Conservation (phyloP, 2,329 filamentous ascomycete species). For the Paracoccidioides lutzii region DNA sequence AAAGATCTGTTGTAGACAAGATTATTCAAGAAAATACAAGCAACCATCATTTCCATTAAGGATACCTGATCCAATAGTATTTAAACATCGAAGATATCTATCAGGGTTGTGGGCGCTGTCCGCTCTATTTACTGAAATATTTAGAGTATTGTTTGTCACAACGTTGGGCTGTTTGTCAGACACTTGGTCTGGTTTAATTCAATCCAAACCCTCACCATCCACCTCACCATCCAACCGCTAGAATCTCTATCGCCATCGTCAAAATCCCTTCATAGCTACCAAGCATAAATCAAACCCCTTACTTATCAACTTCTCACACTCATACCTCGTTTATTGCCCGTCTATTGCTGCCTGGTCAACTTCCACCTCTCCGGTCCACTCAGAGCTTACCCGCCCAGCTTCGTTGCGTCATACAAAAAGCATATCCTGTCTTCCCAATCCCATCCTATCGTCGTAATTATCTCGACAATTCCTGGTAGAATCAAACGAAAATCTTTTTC, state of each 20-base stretch:
- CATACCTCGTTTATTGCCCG: neutral
- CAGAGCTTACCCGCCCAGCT: neutral
- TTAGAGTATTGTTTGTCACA: too few species aligned
- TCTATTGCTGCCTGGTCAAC: neutral
- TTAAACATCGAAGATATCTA: too few species aligned
- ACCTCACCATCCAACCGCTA: neutral
- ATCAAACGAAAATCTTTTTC: too few species aligned
- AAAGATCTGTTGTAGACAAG: too few species aligned
- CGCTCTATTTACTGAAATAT: too few species aligned
- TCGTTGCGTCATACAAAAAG: constrained; percentile 1
- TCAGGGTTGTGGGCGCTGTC: too few species aligned
- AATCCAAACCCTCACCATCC: too few species aligned
- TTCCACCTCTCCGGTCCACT: neutral
- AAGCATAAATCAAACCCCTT: neutral
- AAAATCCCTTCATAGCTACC: neutral
- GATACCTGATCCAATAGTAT: too few species aligned
- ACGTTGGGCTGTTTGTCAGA: too few species aligned
- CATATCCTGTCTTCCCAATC: neutral
- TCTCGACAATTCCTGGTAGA: neutral
- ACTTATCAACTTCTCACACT: neutral
- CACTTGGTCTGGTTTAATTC: too few species aligned
- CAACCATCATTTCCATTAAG: too few species aligned
- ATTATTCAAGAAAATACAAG: too few species aligned
- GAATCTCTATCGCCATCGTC: neutral
- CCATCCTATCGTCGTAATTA: neutral